Conservation (phyloP, 768 basidiomycete species). For the Lactarius vividus region DNA sequence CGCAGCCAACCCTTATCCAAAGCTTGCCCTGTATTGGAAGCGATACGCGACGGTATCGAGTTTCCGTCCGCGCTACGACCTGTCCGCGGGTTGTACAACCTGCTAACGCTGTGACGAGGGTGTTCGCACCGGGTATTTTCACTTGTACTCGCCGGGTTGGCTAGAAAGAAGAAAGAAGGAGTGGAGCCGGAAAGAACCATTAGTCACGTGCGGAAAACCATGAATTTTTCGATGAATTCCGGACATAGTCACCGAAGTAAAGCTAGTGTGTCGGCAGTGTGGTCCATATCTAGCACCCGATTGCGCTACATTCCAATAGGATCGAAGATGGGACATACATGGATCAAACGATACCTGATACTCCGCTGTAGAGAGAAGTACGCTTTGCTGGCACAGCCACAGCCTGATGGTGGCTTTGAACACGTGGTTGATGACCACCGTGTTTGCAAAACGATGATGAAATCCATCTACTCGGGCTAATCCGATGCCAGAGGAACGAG, state of each 20-base stretch:
- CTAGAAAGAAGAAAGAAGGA: neutral
- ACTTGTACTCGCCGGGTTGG: slow-evolving; percentile 1
- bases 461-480: neutral
- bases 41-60: neutral
- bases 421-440: neutral
- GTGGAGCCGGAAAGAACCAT: neutral
- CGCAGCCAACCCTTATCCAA: neutral
- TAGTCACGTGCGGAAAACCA: neutral
- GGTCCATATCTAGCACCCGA: neutral
- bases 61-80: neutral
- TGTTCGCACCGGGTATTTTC: neutral
- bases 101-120: neutral
- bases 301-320: neutral
- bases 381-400: neutral
- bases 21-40: neutral
- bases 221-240: neutral
- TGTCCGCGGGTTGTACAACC: neutral
- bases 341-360: neutral
- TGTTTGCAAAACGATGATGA: neutral
- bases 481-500: neutral
- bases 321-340: neutral
- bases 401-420: neutral
- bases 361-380: neutral
- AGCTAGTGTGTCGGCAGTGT: neutral
- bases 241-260: neutral